Base-by-base conservation (phyloP, 129 eudicot species). In the Logfia minima region DNA sequence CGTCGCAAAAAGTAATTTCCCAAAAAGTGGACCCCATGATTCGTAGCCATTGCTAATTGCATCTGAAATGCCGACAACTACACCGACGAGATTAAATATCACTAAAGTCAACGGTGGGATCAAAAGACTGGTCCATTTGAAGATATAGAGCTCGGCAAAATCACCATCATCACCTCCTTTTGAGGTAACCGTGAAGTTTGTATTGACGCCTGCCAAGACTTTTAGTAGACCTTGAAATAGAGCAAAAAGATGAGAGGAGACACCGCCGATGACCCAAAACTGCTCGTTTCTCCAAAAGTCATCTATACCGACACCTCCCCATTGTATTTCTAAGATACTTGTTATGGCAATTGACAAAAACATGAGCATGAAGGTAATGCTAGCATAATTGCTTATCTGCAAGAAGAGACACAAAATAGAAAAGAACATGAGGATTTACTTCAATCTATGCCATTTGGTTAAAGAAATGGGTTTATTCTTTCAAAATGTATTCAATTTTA, bases 201-300 rank as follows among this genome's bases (percentile, higher is more conserved):
- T 90, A 68, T 83, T 70, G 32, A 90, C 93, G 19, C 96, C 96
- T 0, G 85, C 93, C 58, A 90, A 69, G 13, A 90, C 96, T 73
- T 90, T 90, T 78, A 90, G 80, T 5, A 90, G 76, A 19, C 96
- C 96, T 83, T 90, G 93, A 65, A 90, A 78, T 5, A 90, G 87
- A 1, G 96, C 96, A 17, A 90, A 90, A 10, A 90, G 78, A 75
- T 90, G 96, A 3, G 96, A 72, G 0, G 96, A 90, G n/a, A 84
- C 92, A 17, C 96, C 96, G 24, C 96, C 96, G 0, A 90, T 90
- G n/a, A 90, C 96, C 92, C 96, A 90, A 72, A 90, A 90, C 41
- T 90, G 96, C 77, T 90, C 96, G 43, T 90, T 90, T 78, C 96
- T 86, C 96, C 96, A 90, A 87, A 88, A 90, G 37, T 90, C 92